Percentiles rank a stretch among this genome's conserved stretches.
phyloP scores from a whole-genome alignment of 2,329 filamentous ascomycete species.

The Ceratocystis ficicola region DNA sequence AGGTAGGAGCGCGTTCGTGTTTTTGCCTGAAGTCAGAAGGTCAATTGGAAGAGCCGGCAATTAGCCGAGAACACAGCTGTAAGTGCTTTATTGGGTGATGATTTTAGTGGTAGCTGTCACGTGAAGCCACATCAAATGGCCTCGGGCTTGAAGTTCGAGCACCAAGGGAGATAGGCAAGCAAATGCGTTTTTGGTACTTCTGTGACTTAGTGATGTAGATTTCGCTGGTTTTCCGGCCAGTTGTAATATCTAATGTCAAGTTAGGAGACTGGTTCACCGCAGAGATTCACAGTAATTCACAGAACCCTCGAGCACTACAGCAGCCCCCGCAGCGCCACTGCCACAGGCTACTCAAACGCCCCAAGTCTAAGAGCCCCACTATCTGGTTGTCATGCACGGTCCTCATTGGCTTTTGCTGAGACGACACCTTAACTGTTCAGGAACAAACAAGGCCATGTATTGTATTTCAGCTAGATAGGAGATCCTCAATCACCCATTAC shows the following conservation, averaged over 20 bases:
- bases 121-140: not conserved
- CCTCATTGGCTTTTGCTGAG: slow-evolving; percentile 17
- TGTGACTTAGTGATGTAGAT: too few species aligned
- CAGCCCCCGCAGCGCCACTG: not conserved
- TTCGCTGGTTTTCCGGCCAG: too few species aligned
- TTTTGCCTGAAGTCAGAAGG: not conserved
- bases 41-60: not conserved
- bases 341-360: not conserved
- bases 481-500: slow-evolving; percentile 4
- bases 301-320: not conserved
- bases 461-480: slow-evolving; percentile 17
- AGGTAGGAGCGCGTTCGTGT: slow-evolving; percentile 5
- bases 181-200: too few species aligned
- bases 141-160: too few species aligned
- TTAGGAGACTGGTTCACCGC: not conserved
- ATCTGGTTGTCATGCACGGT: slow-evolving; percentile 15
- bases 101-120: not conserved
- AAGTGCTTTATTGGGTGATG: not conserved
- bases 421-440: slow-evolving; percentile 22
- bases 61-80: not conserved
- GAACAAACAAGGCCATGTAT: slow-evolving; percentile 21
- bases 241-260: too few species aligned
- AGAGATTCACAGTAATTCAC: not conserved
- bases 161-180: too few species aligned
- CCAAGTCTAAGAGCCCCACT: slow-evolving; percentile 15